A percentile compares a stretch with the other conserved stretches of the same genome.
phyloP scores from a whole-genome alignment of 805 yeast species.

The Ogataea methanolica region DNA sequence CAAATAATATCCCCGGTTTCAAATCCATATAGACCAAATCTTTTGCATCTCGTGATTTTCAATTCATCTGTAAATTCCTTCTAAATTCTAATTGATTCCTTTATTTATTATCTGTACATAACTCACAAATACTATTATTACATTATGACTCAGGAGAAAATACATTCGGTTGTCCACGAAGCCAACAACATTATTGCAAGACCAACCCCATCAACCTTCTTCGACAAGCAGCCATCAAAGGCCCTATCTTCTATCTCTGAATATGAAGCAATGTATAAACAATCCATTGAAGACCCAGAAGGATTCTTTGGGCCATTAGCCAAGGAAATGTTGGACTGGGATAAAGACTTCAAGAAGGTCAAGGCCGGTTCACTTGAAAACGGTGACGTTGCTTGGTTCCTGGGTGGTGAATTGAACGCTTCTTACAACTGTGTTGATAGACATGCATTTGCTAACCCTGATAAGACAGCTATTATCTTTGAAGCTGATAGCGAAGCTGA shows the following conservation, averaged over 20 bases:
- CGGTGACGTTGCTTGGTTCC: slow-evolving; percentile 90
- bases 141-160: slow-evolving; percentile 19
- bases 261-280: slow-evolving; percentile 62
- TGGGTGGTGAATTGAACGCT: slow-evolving; percentile 88
- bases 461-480: slow-evolving; percentile 69
- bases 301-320: slow-evolving; percentile 79
- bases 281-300: slow-evolving; percentile 77
- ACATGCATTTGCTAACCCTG: slow-evolving; percentile 67
- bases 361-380: slow-evolving; percentile 58
- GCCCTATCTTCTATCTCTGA: slow-evolving; percentile 62
- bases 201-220: slow-evolving; percentile 52
- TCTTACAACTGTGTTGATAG: slow-evolving; percentile 79
- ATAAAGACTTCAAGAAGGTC: slow-evolving; percentile 64
- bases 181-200: slow-evolving; percentile 48
- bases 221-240: slow-evolving; percentile 51
- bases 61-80: too few relatives aligned
- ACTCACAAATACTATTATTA: background rate
- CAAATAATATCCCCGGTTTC: too few relatives aligned
- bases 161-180: slow-evolving; percentile 54
- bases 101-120: background rate
- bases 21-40: too few relatives aligned
- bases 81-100: background rate
- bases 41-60: too few relatives aligned
- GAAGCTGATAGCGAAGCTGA: slow-evolving; percentile 78
- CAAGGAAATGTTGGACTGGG: slow-evolving; percentile 71